Conservation (phyloP, 495 filamentous ascomycete species). For the Hypoxylon cercidicola region DNA sequence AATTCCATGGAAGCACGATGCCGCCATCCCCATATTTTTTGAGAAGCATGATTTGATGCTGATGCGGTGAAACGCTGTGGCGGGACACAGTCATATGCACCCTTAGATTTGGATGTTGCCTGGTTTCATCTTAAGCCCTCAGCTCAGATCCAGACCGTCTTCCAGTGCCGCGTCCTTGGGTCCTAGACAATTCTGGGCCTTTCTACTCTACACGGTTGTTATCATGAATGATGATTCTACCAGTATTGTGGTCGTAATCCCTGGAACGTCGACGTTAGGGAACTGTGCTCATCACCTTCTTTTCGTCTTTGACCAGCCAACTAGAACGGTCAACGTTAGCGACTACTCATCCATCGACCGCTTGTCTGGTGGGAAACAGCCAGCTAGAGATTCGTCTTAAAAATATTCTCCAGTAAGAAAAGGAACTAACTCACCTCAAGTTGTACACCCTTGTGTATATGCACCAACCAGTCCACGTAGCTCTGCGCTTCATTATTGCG, state of each 20-base stretch:
- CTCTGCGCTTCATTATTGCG: slow-evolving; percentile 96
- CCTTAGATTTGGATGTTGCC: slow-evolving; percentile 10
- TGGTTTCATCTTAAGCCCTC: slow-evolving; percentile 10
- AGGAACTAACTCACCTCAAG: slow-evolving; percentile 71
- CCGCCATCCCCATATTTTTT: background rate
- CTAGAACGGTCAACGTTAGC: slow-evolving; percentile 22
- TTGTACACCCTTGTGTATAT: slow-evolving; percentile 91
- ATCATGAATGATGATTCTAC: slow-evolving; percentile 27
- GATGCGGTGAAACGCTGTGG: slow-evolving; percentile 24
- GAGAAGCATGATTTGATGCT: slow-evolving; percentile 31
- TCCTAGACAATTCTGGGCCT: background rate
- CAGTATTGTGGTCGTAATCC: slow-evolving; percentile 49
- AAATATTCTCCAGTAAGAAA: slow-evolving; percentile 5
- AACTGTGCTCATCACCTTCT: slow-evolving; percentile 42
- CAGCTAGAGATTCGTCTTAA: slow-evolving; percentile 5
- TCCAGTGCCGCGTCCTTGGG: slow-evolving; percentile 20
- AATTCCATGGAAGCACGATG: too few species aligned
- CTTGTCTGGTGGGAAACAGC: background rate
- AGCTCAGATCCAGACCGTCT: slow-evolving; percentile 24
- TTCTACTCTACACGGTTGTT: slow-evolving; percentile 4
- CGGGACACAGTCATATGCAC: slow-evolving; percentile 10
- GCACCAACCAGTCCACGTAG: slow-evolving; percentile 98
- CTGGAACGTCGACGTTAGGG: slow-evolving; percentile 43
- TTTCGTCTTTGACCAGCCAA: slow-evolving; percentile 44
- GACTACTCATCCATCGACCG: slow-evolving; percentile 1